phyloP scores from a whole-genome alignment of 495 filamentous ascomycete species.

The Echria macrotheca region DNA sequence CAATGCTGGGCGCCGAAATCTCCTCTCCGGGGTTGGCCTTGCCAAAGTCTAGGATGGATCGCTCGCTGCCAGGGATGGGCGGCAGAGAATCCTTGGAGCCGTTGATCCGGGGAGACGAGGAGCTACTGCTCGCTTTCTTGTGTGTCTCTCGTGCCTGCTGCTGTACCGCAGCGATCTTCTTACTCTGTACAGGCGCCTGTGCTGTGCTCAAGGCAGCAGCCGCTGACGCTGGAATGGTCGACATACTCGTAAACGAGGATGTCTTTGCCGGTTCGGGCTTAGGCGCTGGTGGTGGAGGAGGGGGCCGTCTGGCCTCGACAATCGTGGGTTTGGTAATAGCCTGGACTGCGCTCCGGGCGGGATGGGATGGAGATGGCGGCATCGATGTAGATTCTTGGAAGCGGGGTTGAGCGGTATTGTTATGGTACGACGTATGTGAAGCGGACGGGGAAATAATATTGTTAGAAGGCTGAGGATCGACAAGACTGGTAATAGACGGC shows the following conservation, averaged over 20 bases:
- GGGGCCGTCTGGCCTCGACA: conserved; percentile 30
- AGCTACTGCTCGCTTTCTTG: conserved; percentile 38
- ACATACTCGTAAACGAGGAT: conserved; percentile 36
- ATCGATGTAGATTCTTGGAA: conserved; percentile 26
- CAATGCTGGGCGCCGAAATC: conserved; percentile 65
- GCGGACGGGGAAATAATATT: conserved; percentile 40
- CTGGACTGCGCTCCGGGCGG: conserved; percentile 22
- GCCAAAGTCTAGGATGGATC: conserved; percentile 49
- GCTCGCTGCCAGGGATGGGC: conserved; percentile 33
- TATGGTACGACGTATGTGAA: conserved; percentile 38
- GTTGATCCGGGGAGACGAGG: conserved; percentile 37
- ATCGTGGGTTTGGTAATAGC: conserved; percentile 31
- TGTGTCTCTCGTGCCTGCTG: conserved; percentile 30
- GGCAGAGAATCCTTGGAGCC: conserved; percentile 36
- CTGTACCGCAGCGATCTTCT: conserved; percentile 29
- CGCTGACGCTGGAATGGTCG: conserved; percentile 16
- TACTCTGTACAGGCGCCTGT: conserved; percentile 21
- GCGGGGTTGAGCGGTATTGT: conserved; percentile 21
- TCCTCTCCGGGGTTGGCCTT: conserved; percentile 44
- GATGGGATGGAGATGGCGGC: conserved; percentile 28
- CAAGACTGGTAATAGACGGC: conserved; percentile 82
- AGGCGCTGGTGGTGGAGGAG: conserved; percentile 24
- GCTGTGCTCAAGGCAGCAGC: conserved; percentile 6
- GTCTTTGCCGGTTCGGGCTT: conserved; percentile 26
- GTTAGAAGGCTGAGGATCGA: conserved; percentile 61